Evolutionary conservation across 352 stramenopile species (phyloP), one percentile per base, ranked within the genome.

Genomic region (Aphanomyces cochlioides): DNA sequence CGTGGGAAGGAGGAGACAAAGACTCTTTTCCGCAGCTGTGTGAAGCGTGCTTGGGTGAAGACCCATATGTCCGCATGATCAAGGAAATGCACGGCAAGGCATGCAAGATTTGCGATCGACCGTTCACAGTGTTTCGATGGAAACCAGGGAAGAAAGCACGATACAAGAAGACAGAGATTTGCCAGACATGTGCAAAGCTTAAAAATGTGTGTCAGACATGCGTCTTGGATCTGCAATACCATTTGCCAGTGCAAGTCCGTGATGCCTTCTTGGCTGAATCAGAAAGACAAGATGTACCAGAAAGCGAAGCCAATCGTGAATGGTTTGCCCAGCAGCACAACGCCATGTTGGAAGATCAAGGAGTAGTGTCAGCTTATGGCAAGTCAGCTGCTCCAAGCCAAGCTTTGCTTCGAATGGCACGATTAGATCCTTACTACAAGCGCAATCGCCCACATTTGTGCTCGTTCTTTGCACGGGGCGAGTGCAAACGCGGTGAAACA

Each of bases 131-230:
- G 54, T 99, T 99, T 83, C 91, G 95, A 65, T 99, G 96, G 96
- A 98, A 99, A 77, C 96, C 97, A 10, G 97, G 97, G 64, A 98
- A 97, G 45, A 93, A 97, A 56, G 96, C 93, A 39, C 91, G 97
- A 37, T 97, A 99, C 79, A 99, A 99, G 82, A 97, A 96, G 83
- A 98, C 97, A 12, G 92, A 97, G 80, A 97, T 99, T 67, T 99
- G 97, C 78, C 90, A 98, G 67, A 97, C 85, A 15, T 99, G 97
- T 79, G 93, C 97, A n/a, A 95, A 97, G 76, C 96, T 98, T 75
- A 99, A 99, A 80, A 99, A 99, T 81, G 95, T 99, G 5, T 99
- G 97, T 79, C 97, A 99, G 84, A 98, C 96, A 0, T 99, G 97
- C 69, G 95, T 99, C 54, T 90, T 99, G 60, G 97, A 99, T 80